Evolutionary conservation across 176 grass and related monocot species (phyloP), one percentile per base, ranked within the genome.

Genomic region (Phragmites australis): DNA sequence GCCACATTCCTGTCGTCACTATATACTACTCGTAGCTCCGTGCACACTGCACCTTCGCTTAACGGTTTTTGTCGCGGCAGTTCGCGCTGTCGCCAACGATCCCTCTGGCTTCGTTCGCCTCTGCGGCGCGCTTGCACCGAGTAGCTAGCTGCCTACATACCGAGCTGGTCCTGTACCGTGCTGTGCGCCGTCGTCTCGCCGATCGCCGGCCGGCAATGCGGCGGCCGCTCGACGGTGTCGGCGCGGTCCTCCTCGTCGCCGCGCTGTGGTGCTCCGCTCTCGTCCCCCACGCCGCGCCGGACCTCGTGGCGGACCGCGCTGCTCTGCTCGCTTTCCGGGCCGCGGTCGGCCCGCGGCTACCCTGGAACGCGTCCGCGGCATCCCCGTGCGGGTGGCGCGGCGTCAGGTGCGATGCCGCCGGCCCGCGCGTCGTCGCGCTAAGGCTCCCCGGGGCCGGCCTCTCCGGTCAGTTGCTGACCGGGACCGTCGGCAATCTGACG

Each of bases 321-420:
- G 91, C 91, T 45, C 91, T 97, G 54, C 78, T 97, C 41, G 84
- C 87, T 34, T 80, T 97, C 63, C 76, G 87, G 6, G 50, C 4
- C 27, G 89, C 85, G 6, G 79, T 97, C 9, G 91, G 87, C 0
- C 84, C 22, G 11, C 21, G 17, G 0, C 79, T 88, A 0, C 68
- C 26, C 0, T 97, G 95, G 95, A 32, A 87, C 62, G 15, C 56
- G 29, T 75, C 88, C 1, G 23, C 67, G 1, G 1, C 63, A 1
- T 83, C 92, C 1, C 76, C 87, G n/a, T 97, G 95, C 74, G 57
- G 34, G 9, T 97, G 95, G 95, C 78, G 53, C 51, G 95, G 95
- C 5, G 87, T 97, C 39, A 3, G 9, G 17, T 94, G 95, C 81
- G 81, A 83, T n/a, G 2, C 40, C 5, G 40, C 19, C 31, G 64